Percentiles rank a stretch among this genome's conserved stretches.
Conservation (phyloP, 768 basidiomycete genomes). For the Boletus tomentosulus region DNA sequence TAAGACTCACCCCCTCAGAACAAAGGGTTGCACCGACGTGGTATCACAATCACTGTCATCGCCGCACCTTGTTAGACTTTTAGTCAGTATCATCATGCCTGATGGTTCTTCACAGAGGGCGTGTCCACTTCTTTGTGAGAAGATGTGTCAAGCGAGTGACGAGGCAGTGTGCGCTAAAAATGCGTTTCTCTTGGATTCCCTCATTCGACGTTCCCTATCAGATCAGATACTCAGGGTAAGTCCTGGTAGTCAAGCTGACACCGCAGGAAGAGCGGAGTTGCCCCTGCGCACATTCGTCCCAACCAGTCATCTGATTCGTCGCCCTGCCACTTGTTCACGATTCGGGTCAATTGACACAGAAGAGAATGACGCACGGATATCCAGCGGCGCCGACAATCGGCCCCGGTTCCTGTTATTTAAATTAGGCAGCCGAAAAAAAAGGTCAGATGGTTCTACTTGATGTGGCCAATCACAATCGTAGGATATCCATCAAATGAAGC, state of each 20-base stretch:
- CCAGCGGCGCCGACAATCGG: constrained; percentile 14
- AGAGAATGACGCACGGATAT: background rate
- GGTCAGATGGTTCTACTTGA: background rate
- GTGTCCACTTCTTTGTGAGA: constrained; percentile 14
- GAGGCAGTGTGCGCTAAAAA: constrained; percentile 26
- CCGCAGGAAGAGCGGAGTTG: constrained; percentile 15
- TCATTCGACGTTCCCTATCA: constrained; percentile 6
- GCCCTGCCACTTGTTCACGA: background rate
- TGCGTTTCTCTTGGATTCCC: constrained; percentile 20
- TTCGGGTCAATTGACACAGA: constrained; percentile 5
- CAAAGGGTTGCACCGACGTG: constrained; percentile 16
- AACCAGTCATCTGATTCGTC: constrained; percentile 8
- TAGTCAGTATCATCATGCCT: constrained; percentile 18
- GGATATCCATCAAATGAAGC: background rate
- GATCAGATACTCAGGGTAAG: constrained; percentile 2
- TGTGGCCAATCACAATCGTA: background rate
- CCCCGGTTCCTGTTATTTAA: background rate
- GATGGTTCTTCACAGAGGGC: constrained; percentile 9
- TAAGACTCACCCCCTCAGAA: background rate
- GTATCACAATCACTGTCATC: constrained; percentile 1
- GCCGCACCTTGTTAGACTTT: constrained; percentile 23
- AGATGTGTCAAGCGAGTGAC: constrained; percentile 5
- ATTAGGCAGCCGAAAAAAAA: background rate
- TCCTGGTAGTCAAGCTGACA: constrained; percentile 14
- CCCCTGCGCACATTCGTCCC: constrained; percentile 7